Percentiles rank a stretch among this genome's conserved stretches.
Evolutionary conservation across 441 rosid species (phyloP).

Genomic region (Biscutella laevigata): DNA sequence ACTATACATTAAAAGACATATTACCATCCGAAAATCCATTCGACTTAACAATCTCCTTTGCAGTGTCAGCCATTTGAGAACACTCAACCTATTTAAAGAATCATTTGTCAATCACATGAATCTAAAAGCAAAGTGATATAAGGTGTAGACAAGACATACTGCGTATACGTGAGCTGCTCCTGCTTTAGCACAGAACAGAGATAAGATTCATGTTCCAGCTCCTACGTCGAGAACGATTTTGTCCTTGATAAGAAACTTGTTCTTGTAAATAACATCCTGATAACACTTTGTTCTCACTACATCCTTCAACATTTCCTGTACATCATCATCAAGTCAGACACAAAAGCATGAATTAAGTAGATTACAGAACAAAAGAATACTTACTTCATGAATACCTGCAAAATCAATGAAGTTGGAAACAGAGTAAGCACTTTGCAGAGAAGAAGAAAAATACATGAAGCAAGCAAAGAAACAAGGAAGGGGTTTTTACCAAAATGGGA

Average conservation of each 20-base stretch:
- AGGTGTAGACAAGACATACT: conserved; percentile 30
- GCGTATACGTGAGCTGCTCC: conserved; percentile 88
- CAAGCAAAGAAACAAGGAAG: neutral
- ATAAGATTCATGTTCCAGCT: conserved; percentile 85
- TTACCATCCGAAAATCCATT: conserved; percentile 67
- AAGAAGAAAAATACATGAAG: neutral
- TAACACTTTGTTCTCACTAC: conserved; percentile 76
- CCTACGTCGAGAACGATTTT: conserved; percentile 85
- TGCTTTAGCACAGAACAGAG: conserved; percentile 84
- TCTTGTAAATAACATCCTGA: conserved; percentile 74
- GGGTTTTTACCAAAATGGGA: conserved; percentile 63
- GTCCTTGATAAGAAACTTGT: conserved; percentile 70
- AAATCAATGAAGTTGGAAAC: neutral
- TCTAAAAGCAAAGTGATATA: neutral
- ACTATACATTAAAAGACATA: no score
- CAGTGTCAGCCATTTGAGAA: conserved; percentile 80
- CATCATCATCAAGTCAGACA: neutral
- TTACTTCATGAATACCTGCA: conserved; percentile 93
- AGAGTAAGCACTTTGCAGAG: neutral
- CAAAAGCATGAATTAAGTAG: neutral
- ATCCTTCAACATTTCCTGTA: conserved; percentile 91
- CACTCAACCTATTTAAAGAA: conserved; percentile 52
- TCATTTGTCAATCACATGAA: neutral
- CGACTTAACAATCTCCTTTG: conserved; percentile 64
- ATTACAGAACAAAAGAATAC: conserved; percentile 22